phyloP scores from a whole-genome alignment of 2,329 filamentous ascomycete genomes.

The Ophiosphaerella narmari region DNA sequence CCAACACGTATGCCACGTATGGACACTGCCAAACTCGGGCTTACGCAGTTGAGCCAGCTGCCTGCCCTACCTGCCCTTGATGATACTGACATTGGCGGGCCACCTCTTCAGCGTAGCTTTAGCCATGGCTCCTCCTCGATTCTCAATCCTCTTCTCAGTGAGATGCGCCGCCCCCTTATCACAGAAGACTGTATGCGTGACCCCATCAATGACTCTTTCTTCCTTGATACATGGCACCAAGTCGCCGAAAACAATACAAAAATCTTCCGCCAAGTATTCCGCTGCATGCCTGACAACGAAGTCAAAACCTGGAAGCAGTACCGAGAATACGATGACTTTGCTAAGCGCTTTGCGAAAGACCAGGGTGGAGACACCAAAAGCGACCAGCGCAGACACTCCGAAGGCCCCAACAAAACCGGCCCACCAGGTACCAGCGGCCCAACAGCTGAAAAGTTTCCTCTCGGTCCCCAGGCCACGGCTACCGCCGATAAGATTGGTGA shows the following conservation, averaged over 20 bases:
- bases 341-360: conserved; percentile 73
- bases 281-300: conserved; percentile 95
- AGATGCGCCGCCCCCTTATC: conserved; percentile 74
- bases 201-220: conserved; percentile 80
- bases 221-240: conserved; percentile 83
- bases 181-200: conserved; percentile 94
- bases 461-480: conserved; percentile 29
- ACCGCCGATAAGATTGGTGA: conserved; percentile 40
- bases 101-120: conserved; percentile 63
- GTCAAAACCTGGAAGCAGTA: conserved; percentile 94
- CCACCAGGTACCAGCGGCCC: conserved; percentile 50
- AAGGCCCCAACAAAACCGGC: conserved; percentile 54
- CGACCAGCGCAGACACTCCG: conserved; percentile 55
- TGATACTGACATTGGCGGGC: conserved; percentile 82
- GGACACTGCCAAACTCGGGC: conserved; percentile 68
- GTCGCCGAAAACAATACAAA: conserved; percentile 95
- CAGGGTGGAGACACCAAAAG: conserved; percentile 59
- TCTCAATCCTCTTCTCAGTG: conserved; percentile 59
- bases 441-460: conserved; percentile 29
- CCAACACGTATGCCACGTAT: conserved; percentile 64
- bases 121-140: conserved; percentile 52
- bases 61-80: conserved; percentile 71
- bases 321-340: conserved; percentile 79
- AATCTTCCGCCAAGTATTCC: conserved; percentile 89
- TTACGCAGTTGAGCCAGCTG: conserved; percentile 71